Base-by-base conservation (phyloP, 108 stramenopile species). In the Cyclotella kingstonii region DNA sequence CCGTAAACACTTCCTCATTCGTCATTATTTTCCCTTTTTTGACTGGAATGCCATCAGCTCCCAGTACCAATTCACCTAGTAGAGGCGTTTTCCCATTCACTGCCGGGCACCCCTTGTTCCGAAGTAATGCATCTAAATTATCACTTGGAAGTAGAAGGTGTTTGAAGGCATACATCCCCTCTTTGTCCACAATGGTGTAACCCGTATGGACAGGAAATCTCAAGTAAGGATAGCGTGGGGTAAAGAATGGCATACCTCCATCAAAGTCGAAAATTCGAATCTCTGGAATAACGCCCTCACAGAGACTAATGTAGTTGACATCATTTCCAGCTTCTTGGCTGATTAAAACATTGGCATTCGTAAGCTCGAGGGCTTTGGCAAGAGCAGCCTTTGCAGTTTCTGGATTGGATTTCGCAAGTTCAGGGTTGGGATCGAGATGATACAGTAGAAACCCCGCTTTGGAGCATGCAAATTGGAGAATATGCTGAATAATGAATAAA, bases 381-480 rank as follows among this genome's bases (percentile, higher is more conserved):
- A 93, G 72, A 18, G 91, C 82, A 36, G 69, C 64, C 56, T 89
- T 84, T 54, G 85, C 84, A 21, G 56, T 73, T 18, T 75, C 77
- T 3, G 81, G 73, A 46, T 87, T 76, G 30, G 79, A 59, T n/a
- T 76, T 84, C 26, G 91, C 88, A 46, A 81, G 79, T 65, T 65
- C 63, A 11, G 68, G 75, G 39, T 76, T 51, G 17, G 84, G 86
- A 60, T 87, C 85, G 65, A 93, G 78, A 38, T 76, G 74, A 66
- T 90, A 93, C 22, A 93, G 74, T 59, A 86, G 42, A 60, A 93
- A 78, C 26, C 91, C 91, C 36, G 88, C 80, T 66, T 93, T 93
- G 73, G 84, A 84, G 78, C 91, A 93, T 45, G 91, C 91, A 49
- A 93, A 93, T 86, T 93, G 88, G 31, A 93, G 79, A 70, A 90